Evolutionary conservation across 805 yeast species (phyloP).

Genomic region (Spathaspora sp.): DNA sequence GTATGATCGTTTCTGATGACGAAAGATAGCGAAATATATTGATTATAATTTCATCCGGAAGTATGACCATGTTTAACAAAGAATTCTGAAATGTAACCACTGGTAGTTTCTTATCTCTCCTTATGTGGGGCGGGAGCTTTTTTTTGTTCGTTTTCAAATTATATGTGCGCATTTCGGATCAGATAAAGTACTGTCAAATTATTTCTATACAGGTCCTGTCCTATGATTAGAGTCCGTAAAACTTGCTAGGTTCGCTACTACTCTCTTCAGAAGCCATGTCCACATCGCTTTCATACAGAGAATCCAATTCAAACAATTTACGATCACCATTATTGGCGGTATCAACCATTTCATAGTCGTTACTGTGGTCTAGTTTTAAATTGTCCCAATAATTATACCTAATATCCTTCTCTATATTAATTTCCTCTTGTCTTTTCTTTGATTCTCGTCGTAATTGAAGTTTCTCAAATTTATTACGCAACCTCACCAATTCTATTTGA

Average conservation of each 20-base stretch:
- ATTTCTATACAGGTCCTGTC: neutral
- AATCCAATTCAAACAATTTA: neutral
- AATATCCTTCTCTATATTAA: slow-evolving; percentile 16
- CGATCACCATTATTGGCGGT: slow-evolving; percentile 3
- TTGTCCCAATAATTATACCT: slow-evolving; percentile 37
- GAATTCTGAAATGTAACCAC: too few relatives aligned
- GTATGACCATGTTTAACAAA: neutral
- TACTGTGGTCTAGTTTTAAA: slow-evolving; percentile 15
- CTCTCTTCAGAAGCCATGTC: neutral
- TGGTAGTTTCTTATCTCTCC: neutral
- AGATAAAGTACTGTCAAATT: neutral
- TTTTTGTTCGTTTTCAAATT: neutral
- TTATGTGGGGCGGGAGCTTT: neutral
- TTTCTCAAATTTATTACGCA: slow-evolving; percentile 11
- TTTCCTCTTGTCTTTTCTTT: slow-evolving; percentile 4
- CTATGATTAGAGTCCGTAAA: neutral
- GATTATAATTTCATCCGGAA: slow-evolving; percentile 18
- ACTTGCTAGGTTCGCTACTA: neutral
- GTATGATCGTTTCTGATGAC: slow-evolving; percentile 11
- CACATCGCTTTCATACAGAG: slow-evolving; percentile 1
- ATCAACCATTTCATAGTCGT: slow-evolving; percentile 25
- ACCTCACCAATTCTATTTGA: slow-evolving; percentile 14
- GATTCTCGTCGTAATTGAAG: slow-evolving; percentile 1
- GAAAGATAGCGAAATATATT: slow-evolving; percentile 11
- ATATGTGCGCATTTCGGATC: neutral